These are phyloP conservation scores for Pogostemon cablin DNA, from an alignment of 257 asterid species.

Conservation along the genomic window DNA sequence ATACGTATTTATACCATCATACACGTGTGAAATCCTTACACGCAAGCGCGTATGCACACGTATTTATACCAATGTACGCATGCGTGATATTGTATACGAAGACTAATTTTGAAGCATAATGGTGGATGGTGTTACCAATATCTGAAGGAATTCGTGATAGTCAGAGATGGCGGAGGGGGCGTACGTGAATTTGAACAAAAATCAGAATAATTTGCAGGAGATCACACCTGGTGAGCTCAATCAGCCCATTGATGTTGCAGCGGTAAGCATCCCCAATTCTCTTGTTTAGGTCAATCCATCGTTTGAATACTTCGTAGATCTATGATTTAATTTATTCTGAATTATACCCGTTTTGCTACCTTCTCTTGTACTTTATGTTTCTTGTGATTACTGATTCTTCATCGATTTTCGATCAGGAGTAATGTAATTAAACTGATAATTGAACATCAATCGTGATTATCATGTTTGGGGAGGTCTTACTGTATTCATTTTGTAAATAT, in stretches of 20 bases:
- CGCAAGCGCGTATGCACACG: not conserved
- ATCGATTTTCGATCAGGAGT: constrained; percentile 1
- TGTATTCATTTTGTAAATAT: not conserved
- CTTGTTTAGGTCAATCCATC: not conserved
- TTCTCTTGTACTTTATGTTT: not conserved
- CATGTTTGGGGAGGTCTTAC: not conserved
- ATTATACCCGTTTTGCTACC: not conserved
- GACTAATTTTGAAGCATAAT: not conserved
- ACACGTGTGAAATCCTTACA: too few relatives aligned
- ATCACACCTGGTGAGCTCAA: constrained; percentile 86
- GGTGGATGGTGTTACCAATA: not conserved
- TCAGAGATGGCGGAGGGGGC: constrained; percentile 62
- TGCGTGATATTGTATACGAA: not conserved
- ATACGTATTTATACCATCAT: not conserved
- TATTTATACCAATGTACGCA: not conserved
- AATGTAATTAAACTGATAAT: not conserved
- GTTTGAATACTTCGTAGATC: constrained; percentile 1
- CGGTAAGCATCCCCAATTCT: constrained; percentile 37
- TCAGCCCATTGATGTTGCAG: constrained; percentile 67
- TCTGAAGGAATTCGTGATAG: constrained; percentile 28
- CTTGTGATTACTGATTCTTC: constrained; percentile 1
- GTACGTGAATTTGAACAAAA: constrained; percentile 71
- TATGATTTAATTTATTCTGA: constrained; percentile 2
- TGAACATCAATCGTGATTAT: not conserved
- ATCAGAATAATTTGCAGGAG: constrained; percentile 50